A percentile compares a stretch with the other conserved stretches of the same genome.
Conservation (phyloP, 2,329 filamentous ascomycete species). For the Hymenoscyphus repandus region DNA sequence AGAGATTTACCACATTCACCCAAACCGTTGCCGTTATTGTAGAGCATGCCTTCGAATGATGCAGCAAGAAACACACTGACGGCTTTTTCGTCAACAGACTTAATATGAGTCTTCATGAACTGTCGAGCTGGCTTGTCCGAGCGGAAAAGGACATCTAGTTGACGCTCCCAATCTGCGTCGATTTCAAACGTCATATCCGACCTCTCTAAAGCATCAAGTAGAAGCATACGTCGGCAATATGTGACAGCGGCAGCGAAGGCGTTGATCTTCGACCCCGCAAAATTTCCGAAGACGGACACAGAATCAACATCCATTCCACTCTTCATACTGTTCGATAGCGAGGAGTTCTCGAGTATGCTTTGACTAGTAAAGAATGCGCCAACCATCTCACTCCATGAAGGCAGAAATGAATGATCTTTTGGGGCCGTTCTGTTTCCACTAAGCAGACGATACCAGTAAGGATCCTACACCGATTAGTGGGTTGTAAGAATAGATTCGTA, state of each 20-base stretch:
- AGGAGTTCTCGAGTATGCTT: conserved; percentile 30
- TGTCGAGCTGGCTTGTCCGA: conserved; percentile 62
- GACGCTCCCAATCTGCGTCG: conserved; percentile 79
- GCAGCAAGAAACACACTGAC: conserved; percentile 45
- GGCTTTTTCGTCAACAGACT: conserved; percentile 34
- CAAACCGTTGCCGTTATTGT: conserved; percentile 33
- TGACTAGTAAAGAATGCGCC: conserved; percentile 42
- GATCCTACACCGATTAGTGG: conserved; percentile 33
- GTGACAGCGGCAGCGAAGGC: conserved; percentile 65
- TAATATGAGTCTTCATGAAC: conserved; percentile 51
- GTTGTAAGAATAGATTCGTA: conserved; percentile 15
- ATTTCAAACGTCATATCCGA: conserved; percentile 37
- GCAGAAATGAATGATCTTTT: conserved; percentile 37
- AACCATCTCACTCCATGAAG: conserved; percentile 48
- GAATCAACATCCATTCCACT: conserved; percentile 38
- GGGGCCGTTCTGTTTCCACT: conserved; percentile 43
- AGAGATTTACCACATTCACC: conserved; percentile 48
- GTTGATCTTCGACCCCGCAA: conserved; percentile 38
- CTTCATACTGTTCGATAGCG: conserved; percentile 28
- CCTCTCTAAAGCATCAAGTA: conserved; percentile 45
- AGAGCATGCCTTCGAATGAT: conserved; percentile 52
- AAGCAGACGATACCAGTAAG: conserved; percentile 63
- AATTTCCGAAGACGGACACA: conserved; percentile 34
- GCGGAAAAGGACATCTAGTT: conserved; percentile 66
- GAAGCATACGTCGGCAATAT: conserved; percentile 60